Evolutionary conservation across 345 rosid genomes (phyloP), one percentile per base, ranked within the genome.

Genomic region (Salix brachista): DNA sequence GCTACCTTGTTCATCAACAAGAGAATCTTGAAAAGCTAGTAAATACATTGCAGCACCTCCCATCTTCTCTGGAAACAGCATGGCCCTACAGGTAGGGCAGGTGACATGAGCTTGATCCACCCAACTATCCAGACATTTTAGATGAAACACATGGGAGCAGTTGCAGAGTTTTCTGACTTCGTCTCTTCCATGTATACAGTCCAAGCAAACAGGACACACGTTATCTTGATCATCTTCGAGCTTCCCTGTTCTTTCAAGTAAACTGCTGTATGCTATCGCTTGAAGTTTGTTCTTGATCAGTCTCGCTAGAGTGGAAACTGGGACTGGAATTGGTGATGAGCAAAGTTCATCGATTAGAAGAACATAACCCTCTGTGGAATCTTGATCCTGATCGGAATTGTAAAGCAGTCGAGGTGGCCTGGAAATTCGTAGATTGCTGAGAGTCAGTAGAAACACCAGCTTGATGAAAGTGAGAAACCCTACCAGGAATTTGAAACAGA

Each of bases 71-170:
- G 87, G 87, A 75, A 72, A 80, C 36, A 85, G 81, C 71, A 78
- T 36, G 56, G 85, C 79, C 58, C 90, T 80, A 68, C 90, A 89
- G 8, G 84, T 71, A 10, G 91, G 91, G 78, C 90, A 86, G 28
- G 90, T 87, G 62, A 89, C 85, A 74, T 73, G 78, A 28, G 82
- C 85, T 67, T 65, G 71, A 62, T 85, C 85, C 11, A 88, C 80
- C 88, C 91, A 86, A 17, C 72, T 13, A 46, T 88, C 90, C 62
- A 89, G 36, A 80, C 90, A 89, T 25, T 69, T 81, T 69, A 62
- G 73, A 61, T 85, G 91, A 72, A 87, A 89, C 76, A 83, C 83
- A 79, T 89, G 89, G 60, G 23, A 23, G 64, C 90, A 89, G 69
- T 81, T 87, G 44, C 72, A 69, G 12, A 84, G 84, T 80, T 83